Conservation (phyloP, 169 alveolate species). For the Babesia divergens region DNA sequence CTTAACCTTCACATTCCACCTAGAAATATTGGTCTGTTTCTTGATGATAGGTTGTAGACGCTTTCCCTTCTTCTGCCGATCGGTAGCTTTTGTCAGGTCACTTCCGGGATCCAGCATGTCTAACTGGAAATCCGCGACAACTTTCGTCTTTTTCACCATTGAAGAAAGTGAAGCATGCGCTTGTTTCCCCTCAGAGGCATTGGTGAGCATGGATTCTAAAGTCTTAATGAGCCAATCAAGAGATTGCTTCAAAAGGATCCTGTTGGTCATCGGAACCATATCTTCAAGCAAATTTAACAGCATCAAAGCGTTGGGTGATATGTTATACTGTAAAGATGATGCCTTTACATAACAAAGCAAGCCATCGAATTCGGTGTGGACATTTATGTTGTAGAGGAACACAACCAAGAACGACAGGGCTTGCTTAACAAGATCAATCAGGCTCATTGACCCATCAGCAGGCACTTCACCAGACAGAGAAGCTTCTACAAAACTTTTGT, state of each 20-base stretch:
- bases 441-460: not conserved
- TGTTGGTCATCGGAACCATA: constrained; percentile 25
- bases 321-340: constrained; percentile 13
- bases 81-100: constrained; percentile 18
- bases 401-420: constrained; percentile 13
- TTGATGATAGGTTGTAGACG: not conserved
- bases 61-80: constrained; percentile 14
- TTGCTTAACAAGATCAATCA: constrained; percentile 40
- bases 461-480: not conserved
- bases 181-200: not conserved
- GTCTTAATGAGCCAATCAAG: constrained; percentile 22
- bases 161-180: constrained; percentile 34
- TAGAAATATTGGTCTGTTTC: not conserved
- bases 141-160: constrained; percentile 30
- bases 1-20: not conserved
- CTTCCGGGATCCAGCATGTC: constrained; percentile 36
- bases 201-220: not conserved
- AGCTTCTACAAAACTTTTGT: not conserved
- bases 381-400: constrained; percentile 28
- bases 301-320: constrained; percentile 39
- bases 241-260: constrained; percentile 41
- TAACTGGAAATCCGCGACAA: not conserved
- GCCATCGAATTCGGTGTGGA: constrained; percentile 18
- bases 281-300: constrained; percentile 12
- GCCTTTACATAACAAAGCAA: not conserved